phyloP scores from a whole-genome alignment of 805 yeast genomes.

The Lipomyces sp. region DNA sequence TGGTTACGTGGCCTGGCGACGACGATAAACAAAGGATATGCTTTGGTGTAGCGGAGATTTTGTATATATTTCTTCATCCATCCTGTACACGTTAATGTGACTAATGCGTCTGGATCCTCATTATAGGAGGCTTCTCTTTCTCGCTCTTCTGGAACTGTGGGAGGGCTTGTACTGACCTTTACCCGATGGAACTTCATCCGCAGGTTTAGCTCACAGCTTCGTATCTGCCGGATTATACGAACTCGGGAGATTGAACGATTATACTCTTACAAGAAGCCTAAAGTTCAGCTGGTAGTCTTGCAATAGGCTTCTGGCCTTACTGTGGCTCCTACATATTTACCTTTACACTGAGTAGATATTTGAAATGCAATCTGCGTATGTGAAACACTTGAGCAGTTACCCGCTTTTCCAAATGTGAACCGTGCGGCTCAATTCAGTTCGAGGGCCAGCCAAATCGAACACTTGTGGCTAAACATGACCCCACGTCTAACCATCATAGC shows the following conservation, averaged over 20 bases:
- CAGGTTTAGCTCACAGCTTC: conserved; percentile 10
- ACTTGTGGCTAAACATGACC: no score
- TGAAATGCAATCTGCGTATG: no score
- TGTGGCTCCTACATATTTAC: conserved; percentile 15
- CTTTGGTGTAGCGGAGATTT: conserved; percentile 42
- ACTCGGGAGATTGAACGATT: conserved; percentile 25
- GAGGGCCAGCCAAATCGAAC: no score
- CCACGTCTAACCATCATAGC: no score
- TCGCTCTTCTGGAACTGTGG: not conserved
- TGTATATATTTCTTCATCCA: not conserved
- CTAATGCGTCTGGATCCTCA: not conserved
- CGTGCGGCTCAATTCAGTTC: no score
- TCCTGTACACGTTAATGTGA: not conserved
- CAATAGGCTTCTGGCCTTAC: conserved; percentile 21
- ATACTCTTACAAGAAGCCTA: conserved; percentile 8
- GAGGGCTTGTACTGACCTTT: not conserved
- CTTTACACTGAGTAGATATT: not conserved
- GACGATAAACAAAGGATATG: conserved; percentile 59
- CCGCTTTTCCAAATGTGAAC: no score
- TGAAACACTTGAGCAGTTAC: no score
- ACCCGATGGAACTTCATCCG: conserved; percentile 32
- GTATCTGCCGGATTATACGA: conserved; percentile 33
- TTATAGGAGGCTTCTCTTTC: not conserved
- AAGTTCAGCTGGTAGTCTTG: conserved; percentile 27
- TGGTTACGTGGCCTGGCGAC: conserved; percentile 63